Conservation (phyloP, 2,329 filamentous ascomycete species). For the Diaporthe australafricana region DNA sequence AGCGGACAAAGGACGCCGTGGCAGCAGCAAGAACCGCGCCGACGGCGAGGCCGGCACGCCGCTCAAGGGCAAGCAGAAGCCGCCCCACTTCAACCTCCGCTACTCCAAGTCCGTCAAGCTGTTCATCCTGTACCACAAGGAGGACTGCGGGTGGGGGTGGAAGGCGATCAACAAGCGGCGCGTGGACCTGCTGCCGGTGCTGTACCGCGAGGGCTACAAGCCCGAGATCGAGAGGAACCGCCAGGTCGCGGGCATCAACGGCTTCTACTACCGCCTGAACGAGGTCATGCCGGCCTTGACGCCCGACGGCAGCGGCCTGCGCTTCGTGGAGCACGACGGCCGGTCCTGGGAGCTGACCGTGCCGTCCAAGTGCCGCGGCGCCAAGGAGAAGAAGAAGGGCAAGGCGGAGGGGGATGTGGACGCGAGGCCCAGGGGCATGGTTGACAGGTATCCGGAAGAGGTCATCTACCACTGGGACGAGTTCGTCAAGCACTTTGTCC, state of each 20-base stretch:
- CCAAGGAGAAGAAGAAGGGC: background rate
- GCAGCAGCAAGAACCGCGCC: background rate
- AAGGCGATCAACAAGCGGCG: slow-evolving; percentile 32
- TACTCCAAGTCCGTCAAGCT: slow-evolving; percentile 35
- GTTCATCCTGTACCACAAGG: slow-evolving; percentile 37
- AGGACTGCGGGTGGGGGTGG: slow-evolving; percentile 36
- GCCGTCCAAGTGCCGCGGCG: slow-evolving; percentile 32
- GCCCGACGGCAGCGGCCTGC: slow-evolving; percentile 35
- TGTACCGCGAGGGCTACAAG: slow-evolving; percentile 34
- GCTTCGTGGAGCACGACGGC: slow-evolving; percentile 31
- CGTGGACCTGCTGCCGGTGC: slow-evolving; percentile 32
- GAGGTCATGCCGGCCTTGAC: slow-evolving; percentile 38
- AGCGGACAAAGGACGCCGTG: background rate
- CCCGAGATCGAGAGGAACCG: slow-evolving; percentile 36
- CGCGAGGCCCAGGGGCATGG: slow-evolving; percentile 33
- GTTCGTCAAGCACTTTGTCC: slow-evolving; percentile 34
- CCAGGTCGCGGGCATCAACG: slow-evolving; percentile 34
- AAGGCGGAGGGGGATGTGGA: slow-evolving; percentile 8
- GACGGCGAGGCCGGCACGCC: background rate
- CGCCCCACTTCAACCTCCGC: slow-evolving; percentile 38
- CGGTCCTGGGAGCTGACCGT: slow-evolving; percentile 35
- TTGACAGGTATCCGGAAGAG: slow-evolving; percentile 36
- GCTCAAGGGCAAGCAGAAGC: slow-evolving; percentile 1
- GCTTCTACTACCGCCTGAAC: slow-evolving; percentile 37
- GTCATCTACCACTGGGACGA: slow-evolving; percentile 37